These are phyloP conservation scores for Groenewaldozyma tartarivorans DNA, from an alignment of 805 yeast species.

Conservation along the genomic window DNA sequence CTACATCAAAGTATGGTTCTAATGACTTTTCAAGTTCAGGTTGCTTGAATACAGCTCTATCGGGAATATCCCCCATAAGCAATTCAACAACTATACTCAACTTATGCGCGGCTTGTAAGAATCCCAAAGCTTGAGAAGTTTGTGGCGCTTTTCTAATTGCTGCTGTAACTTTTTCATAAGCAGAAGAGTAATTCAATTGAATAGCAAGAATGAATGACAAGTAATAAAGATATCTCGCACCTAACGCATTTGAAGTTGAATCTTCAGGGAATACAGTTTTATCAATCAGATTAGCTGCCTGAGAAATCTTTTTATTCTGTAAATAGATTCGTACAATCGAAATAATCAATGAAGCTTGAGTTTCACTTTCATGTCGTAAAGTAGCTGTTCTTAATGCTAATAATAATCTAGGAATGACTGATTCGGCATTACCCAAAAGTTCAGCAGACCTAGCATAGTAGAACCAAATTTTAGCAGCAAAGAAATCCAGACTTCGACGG, in stretches of 20 bases:
- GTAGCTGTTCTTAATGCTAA: constrained; percentile 77
- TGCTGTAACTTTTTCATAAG: constrained; percentile 83
- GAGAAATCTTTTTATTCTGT: constrained; percentile 67
- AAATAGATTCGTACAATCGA: constrained; percentile 74
- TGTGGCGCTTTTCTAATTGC: constrained; percentile 96
- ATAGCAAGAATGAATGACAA: constrained; percentile 84
- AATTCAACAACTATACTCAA: constrained; percentile 80
- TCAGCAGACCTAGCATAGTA: constrained; percentile 76
- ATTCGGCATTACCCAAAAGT: constrained; percentile 34
- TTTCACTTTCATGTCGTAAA: constrained; percentile 84
- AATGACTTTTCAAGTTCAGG: constrained; percentile 48
- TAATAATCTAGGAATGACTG: constrained; percentile 63
- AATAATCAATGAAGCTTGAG: constrained; percentile 82
- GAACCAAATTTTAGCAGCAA: constrained; percentile 90
- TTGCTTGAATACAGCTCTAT: constrained; percentile 68
- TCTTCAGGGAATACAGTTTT: constrained; percentile 76
- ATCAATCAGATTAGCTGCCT: constrained; percentile 81
- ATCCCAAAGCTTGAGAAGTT: constrained; percentile 74
- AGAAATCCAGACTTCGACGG: constrained; percentile 73
- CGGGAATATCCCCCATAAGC: constrained; percentile 95
- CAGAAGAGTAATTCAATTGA: constrained; percentile 85
- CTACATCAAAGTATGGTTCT: constrained; percentile 74
- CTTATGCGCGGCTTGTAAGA: constrained; percentile 82
- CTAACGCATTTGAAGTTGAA: constrained; percentile 74
- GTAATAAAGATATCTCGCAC: constrained; percentile 86